These are phyloP conservation scores for Neostapfia colusana DNA, from an alignment of 176 grass and related monocot genomes.

Conservation along the genomic window DNA sequence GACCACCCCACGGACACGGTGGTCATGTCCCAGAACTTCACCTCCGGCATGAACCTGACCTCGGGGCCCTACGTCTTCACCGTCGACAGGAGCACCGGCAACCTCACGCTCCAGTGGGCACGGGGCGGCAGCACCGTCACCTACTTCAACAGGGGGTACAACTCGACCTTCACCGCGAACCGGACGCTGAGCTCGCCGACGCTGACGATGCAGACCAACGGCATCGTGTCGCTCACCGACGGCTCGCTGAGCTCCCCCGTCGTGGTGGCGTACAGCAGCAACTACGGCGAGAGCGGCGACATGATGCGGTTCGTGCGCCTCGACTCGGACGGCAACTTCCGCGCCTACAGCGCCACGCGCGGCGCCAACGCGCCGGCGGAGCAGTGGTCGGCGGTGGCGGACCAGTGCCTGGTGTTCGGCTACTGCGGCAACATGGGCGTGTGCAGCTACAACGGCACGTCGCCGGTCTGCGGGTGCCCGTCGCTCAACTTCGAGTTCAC, in stretches of 20 bases:
- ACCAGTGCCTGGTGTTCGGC: conserved; percentile 97
- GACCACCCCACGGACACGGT: conserved; percentile 75
- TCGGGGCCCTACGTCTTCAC: conserved; percentile 59
- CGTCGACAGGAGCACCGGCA: conserved; percentile 42
- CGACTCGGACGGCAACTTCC: conserved; percentile 85
- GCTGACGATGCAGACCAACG: conserved; percentile 70
- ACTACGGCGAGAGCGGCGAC: conserved; percentile 77
- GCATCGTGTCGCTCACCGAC: conserved; percentile 76
- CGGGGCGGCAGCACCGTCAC: conserved; percentile 7
- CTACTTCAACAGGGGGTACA: conserved; percentile 93
- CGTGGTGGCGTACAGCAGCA: conserved; percentile 86
- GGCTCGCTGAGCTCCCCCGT: conserved; percentile 43
- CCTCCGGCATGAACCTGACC: conserved; percentile 40
- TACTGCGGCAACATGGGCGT: conserved; percentile 92
- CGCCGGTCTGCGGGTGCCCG: conserved; percentile 74
- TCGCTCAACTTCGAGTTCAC: conserved; percentile 60
- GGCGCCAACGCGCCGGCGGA: conserved; percentile 42
- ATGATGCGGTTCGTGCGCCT: conserved; percentile 74
- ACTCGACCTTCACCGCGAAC: conserved; percentile 64
- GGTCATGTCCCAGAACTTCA: conserved; percentile 68
- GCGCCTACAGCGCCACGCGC: conserved; percentile 58
- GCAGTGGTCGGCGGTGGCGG: conserved; percentile 82
- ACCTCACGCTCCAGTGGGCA: conserved; percentile 69
- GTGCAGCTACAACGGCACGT: conserved; percentile 77
- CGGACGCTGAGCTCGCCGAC: conserved; percentile 56